Evolutionary conservation across 2,329 filamentous ascomycete genomes (phyloP).

Genomic region (Verticillium nubilum): DNA sequence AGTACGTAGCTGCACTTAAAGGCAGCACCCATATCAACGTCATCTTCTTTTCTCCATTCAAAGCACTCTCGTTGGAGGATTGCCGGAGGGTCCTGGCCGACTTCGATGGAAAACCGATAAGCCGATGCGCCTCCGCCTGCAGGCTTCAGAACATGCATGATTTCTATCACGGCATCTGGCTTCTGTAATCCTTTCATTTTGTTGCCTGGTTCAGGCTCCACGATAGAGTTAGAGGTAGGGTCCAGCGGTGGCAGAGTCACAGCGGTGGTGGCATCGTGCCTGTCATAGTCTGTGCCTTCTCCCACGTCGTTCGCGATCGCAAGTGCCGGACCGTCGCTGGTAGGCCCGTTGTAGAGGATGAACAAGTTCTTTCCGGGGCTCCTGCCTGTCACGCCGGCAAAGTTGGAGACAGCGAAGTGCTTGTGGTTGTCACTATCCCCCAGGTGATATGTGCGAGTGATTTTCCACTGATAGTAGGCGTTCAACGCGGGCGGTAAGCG

Average conservation of each 20-base stretch:
- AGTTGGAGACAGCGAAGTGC: neutral
- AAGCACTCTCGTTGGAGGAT: neutral
- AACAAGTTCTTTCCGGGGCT: neutral
- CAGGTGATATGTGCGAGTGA: neutral
- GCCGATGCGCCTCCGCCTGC: neutral
- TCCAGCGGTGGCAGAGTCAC: neutral
- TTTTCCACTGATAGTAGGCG: neutral
- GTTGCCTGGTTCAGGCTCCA: neutral
- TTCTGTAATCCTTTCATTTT: neutral
- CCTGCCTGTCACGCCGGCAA: neutral
- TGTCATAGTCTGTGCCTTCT: neutral
- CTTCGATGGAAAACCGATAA: constrained; percentile 1
- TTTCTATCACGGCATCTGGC: neutral
- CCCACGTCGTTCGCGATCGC: neutral
- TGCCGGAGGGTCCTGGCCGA: neutral
- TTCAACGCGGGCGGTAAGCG: neutral
- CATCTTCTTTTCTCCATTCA: neutral
- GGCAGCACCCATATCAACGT: neutral
- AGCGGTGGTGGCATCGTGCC: neutral
- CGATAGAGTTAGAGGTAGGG: neutral
- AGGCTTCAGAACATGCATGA: neutral
- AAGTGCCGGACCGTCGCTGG: neutral
- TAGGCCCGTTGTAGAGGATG: constrained; percentile 1
- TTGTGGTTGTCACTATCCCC: constrained; percentile 1
- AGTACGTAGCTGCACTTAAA: neutral